Conservation (phyloP, 148 eudicot genomes). For the Camellia sinensis region DNA sequence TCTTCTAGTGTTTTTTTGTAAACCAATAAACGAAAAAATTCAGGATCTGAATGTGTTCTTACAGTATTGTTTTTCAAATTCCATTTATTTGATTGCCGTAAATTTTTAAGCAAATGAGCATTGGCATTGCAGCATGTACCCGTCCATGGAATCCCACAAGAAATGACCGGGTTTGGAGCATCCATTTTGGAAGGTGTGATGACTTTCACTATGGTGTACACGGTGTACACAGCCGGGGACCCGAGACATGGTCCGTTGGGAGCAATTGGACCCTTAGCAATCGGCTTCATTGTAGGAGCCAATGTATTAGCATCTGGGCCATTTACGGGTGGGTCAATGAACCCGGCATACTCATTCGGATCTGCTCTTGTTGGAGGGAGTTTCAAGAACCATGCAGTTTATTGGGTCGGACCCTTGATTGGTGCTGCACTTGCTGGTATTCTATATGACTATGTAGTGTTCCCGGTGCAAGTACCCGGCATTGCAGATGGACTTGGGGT, state of each 20-base stretch:
- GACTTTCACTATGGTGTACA: constrained; percentile 81
- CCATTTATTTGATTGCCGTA: not conserved
- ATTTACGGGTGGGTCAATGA: constrained; percentile 86
- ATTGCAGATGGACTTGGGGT: constrained; percentile 26
- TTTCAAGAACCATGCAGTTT: constrained; percentile 82
- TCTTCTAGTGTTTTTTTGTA: too few relatives aligned
- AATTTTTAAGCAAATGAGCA: not conserved
- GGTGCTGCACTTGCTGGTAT: constrained; percentile 72
- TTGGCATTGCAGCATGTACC: constrained; percentile 52
- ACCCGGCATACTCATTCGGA: constrained; percentile 81
- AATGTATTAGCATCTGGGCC: constrained; percentile 76
- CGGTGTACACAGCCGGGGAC: constrained; percentile 55
- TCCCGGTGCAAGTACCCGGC: constrained; percentile 40
- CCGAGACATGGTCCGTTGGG: constrained; percentile 55
- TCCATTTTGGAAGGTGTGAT: constrained; percentile 67
- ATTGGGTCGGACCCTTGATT: constrained; percentile 83
- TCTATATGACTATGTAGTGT: constrained; percentile 69
- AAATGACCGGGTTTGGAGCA: constrained; percentile 94
- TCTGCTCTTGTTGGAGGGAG: constrained; percentile 65
- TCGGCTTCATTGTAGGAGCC: constrained; percentile 71
- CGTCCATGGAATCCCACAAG: constrained; percentile 47
- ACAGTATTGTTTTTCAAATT: not conserved
- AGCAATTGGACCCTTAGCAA: constrained; percentile 57
- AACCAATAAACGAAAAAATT: too few relatives aligned
- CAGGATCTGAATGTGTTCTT: too few relatives aligned